phyloP scores from a whole-genome alignment of 2,329 filamentous ascomycete species.

The Fusarium proliferatum region DNA sequence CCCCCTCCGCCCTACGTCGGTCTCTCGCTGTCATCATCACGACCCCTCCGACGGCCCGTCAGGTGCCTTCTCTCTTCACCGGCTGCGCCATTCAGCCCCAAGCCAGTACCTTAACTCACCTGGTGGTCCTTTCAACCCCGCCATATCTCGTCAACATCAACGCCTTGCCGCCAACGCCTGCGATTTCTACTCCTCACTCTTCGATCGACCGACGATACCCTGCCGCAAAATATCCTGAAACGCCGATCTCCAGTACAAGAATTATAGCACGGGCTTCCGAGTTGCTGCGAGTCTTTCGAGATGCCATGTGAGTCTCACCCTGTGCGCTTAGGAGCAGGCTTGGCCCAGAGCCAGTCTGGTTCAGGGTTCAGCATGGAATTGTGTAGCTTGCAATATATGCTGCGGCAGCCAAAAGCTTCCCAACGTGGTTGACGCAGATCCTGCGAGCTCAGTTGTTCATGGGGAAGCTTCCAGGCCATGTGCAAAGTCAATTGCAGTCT shows the following conservation, averaged over 20 bases:
- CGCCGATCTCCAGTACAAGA: constrained; percentile 33
- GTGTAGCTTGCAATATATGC: constrained; percentile 21
- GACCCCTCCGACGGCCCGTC: constrained; percentile 18
- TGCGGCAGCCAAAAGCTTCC: constrained; percentile 14
- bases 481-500: constrained; percentile 41
- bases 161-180: constrained; percentile 33
- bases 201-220: constrained; percentile 35
- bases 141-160: constrained; percentile 35
- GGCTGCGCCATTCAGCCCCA: constrained; percentile 31
- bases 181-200: constrained; percentile 26
- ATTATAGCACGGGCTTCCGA: constrained; percentile 36
- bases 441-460: constrained; percentile 1
- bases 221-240: constrained; percentile 16
- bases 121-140: constrained; percentile 41
- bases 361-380: constrained; percentile 4
- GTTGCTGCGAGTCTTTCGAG: constrained; percentile 46
- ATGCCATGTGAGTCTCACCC: constrained; percentile 53
- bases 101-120: constrained; percentile 12
- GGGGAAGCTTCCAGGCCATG: constrained; percentile 4
- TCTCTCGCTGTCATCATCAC: constrained; percentile 5
- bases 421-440: constrained; percentile 8
- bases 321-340: constrained; percentile 14
- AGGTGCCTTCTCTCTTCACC: constrained; percentile 22
- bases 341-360: constrained; percentile 11
- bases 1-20: background rate